Conservation (phyloP, 768 basidiomycete species). For the Calocybe indica region DNA sequence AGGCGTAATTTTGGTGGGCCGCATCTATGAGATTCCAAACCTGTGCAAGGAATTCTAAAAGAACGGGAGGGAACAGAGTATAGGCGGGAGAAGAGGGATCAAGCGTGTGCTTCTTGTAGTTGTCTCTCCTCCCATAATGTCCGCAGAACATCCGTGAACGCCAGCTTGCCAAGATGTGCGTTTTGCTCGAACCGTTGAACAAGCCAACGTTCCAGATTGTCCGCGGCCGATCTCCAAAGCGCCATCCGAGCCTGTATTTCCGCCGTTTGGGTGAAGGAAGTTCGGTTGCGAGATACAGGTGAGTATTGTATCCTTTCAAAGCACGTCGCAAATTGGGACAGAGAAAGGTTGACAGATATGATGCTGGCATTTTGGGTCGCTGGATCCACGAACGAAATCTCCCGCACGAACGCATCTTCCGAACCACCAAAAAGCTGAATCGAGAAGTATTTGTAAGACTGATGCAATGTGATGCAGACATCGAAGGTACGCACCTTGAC, state of each 20-base stretch:
- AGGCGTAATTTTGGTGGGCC: slow-evolving; percentile 5
- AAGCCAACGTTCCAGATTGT: slow-evolving; percentile 80
- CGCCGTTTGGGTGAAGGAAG: slow-evolving; percentile 84
- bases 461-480: background rate
- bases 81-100: slow-evolving; percentile 4
- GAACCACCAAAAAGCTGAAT: slow-evolving; percentile 85
- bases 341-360: slow-evolving; percentile 87
- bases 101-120: slow-evolving; percentile 14
- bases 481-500: slow-evolving; percentile 71
- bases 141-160: slow-evolving; percentile 84
- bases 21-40: slow-evolving; percentile 1
- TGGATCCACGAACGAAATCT: slow-evolving; percentile 92
- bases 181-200: slow-evolving; percentile 90
- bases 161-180: slow-evolving; percentile 82
- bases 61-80: slow-evolving; percentile 1
- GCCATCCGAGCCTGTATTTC: slow-evolving; percentile 82
- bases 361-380: slow-evolving; percentile 73
- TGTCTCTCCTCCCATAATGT: slow-evolving; percentile 74
- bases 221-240: slow-evolving; percentile 76
- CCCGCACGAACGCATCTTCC: slow-evolving; percentile 91
- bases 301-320: slow-evolving; percentile 86
- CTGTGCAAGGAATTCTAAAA: slow-evolving; percentile 13
- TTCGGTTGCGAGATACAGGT: slow-evolving; percentile 58
- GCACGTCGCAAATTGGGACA: slow-evolving; percentile 93
- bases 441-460: slow-evolving; percentile 1